Evolutionary conservation across 306 rosid genomes (phyloP).

Genomic region (Castanea mollissima): DNA sequence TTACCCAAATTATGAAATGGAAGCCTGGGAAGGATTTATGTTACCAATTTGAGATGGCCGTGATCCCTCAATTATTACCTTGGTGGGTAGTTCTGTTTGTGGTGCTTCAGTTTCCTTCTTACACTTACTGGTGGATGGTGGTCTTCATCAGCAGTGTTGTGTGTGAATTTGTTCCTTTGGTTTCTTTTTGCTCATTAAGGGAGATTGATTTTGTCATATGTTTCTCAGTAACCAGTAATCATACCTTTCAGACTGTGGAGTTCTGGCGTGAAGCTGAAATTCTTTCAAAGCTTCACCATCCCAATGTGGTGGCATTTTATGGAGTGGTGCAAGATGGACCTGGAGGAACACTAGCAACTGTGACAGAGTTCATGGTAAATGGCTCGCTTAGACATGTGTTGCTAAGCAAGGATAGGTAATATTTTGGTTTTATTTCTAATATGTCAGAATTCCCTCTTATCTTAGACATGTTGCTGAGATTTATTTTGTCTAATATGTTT

Average conservation of each 20-base stretch:
- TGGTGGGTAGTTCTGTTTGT: background rate
- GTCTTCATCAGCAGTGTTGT: constrained; percentile 1
- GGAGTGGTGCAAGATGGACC: constrained; percentile 75
- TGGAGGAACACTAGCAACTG: constrained; percentile 81
- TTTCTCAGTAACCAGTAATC: constrained; percentile 6
- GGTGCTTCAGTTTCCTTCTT: background rate
- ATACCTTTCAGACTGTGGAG: constrained; percentile 55
- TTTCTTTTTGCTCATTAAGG: background rate
- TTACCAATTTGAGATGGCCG: background rate
- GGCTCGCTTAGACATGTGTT: constrained; percentile 83
- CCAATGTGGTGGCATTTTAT: constrained; percentile 82
- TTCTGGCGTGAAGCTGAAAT: constrained; percentile 90
- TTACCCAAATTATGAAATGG: background rate
- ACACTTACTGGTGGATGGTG: constrained; percentile 5
- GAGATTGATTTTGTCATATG: background rate
- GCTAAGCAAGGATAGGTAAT: constrained; percentile 72
- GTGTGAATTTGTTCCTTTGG: background rate
- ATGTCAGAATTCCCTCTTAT: constrained; percentile 13
- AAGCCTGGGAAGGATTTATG: background rate
- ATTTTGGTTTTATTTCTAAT: constrained; percentile 11
- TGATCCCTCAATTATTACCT: background rate
- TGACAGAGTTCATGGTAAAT: constrained; percentile 86
- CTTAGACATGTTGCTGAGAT: background rate
- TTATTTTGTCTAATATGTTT: background rate
- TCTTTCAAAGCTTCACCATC: constrained; percentile 88